These are phyloP conservation scores for Cryptococcus sp. DNA, from an alignment of 1,284 basidiomycete genomes.

Conservation along the genomic window DNA sequence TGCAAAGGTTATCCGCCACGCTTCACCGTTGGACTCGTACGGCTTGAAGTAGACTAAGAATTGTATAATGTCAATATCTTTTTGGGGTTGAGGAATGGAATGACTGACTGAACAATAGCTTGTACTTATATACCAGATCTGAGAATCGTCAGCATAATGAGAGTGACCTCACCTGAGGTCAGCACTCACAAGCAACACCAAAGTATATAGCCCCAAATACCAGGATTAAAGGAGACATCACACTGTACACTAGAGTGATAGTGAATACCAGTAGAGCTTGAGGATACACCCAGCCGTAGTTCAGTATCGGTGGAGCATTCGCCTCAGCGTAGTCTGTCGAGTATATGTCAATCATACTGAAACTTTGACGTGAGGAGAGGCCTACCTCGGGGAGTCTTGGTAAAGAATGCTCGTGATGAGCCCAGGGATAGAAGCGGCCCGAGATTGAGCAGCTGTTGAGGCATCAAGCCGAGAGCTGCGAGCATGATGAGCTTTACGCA, in stretches of 20 bases:
- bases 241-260: constrained; percentile 89
- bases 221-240: constrained; percentile 90
- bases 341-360: background rate
- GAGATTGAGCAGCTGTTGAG: constrained; percentile 85
- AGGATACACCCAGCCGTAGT: constrained; percentile 88
- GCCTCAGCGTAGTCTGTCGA: constrained; percentile 82
- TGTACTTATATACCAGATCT: constrained; percentile 95
- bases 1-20: constrained; percentile 85
- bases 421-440: constrained; percentile 77
- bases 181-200: constrained; percentile 67
- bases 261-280: constrained; percentile 95
- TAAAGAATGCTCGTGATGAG: constrained; percentile 70
- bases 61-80: background rate
- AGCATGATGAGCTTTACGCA: background rate
- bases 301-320: constrained; percentile 96
- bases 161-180: background rate
- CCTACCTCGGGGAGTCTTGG: constrained; percentile 77
- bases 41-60: constrained; percentile 52
- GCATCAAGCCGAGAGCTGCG: constrained; percentile 88
- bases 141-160: constrained; percentile 13
- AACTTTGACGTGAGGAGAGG: background rate
- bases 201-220: constrained; percentile 95
- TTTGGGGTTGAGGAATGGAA: background rate
- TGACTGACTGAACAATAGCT: constrained; percentile 80
- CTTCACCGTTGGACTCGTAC: constrained; percentile 54